Base-by-base conservation (phyloP, 352 stramenopile genomes). In the Phytophthora aleatoria region DNA sequence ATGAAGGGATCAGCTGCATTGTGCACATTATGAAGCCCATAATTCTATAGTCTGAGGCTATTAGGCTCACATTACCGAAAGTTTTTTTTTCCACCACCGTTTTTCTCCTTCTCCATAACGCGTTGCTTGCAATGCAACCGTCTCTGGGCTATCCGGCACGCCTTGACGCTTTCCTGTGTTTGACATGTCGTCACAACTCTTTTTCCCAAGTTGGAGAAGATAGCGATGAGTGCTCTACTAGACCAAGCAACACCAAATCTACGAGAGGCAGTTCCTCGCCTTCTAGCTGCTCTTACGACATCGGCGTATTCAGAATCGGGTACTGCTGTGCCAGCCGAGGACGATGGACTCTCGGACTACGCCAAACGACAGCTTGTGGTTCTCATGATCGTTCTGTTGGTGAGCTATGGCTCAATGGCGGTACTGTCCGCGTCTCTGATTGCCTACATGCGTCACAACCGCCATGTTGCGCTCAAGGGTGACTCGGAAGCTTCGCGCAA, bases 391-490 rank as follows among this genome's bases (percentile, higher is more conserved):
- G 70, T 81, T 15, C 30, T 81, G 3, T 42, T 85, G 27, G 59
- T 76, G 3, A 82, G 70, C 53, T 82, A 82, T 50, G 72, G 51
- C 2, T 39, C 57, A 16, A 81, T 86, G 69, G 69, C 69, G 9
- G 31, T 52, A 28, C 38, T 86, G 8, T 83, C 55, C 2, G 51
- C 35, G 10, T 57, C 52, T 7, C 49, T 89, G 10, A 63, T 87
- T n/a, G 47, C 55, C 4, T 87, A 89, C 57, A 61, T 87, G 63
- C 80, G 74, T 1, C 58, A 76, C 56, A 78, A 85, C 28, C 71
- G 76, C 15, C 55, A 71, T n/a, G 57, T 73, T 0, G 75, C 76
- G 0, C 71, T 72, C 44, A 72, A 74, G 11, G 78, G 77, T 13
- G 66, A 82, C 27, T 58, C 60, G 0, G 56, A 59, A 26, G 80